These are phyloP conservation scores for Nannochloropsis salina DNA, from an alignment of 108 stramenopile genomes.

Conservation along the genomic window DNA sequence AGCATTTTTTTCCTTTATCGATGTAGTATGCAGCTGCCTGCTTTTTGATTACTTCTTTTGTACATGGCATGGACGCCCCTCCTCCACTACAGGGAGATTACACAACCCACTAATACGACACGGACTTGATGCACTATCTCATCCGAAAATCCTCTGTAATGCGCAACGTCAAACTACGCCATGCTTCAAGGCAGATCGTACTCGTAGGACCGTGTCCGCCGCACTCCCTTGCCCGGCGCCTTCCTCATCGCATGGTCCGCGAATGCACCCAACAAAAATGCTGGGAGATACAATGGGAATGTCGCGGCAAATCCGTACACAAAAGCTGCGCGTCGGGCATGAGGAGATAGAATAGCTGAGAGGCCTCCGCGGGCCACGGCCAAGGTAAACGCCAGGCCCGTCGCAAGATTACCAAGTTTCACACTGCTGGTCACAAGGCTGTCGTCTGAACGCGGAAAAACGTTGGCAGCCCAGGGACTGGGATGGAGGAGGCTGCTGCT, in stretches of 20 bases:
- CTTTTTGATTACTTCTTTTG: too few relatives aligned
- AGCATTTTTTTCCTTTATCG: too few relatives aligned
- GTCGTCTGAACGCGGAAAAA: constrained; percentile 12
- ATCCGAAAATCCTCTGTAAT: too few relatives aligned
- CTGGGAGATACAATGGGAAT: background rate
- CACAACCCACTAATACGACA: too few relatives aligned
- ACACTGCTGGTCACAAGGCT: background rate
- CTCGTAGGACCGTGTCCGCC: background rate
- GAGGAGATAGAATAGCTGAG: background rate
- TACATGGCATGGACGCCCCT: too few relatives aligned
- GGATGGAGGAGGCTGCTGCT: constrained; percentile 21
- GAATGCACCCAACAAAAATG: background rate
- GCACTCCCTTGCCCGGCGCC: background rate
- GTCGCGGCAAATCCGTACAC: background rate
- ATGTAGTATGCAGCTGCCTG: too few relatives aligned
- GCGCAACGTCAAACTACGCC: too few relatives aligned
- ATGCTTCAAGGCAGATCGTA: background rate
- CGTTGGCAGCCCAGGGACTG: constrained; percentile 21
- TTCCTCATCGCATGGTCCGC: constrained; percentile 19
- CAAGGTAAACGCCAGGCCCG: background rate
- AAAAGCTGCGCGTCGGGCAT: constrained; percentile 1
- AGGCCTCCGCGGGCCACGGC: background rate
- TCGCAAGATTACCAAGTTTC: background rate
- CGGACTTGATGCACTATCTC: too few relatives aligned
- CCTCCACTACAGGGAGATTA: too few relatives aligned